Evolutionary conservation across 1,139 yeast genomes (phyloP), one percentile per base, ranked within the genome.

Genomic region (Yamadazyma songkhlaensis): DNA sequence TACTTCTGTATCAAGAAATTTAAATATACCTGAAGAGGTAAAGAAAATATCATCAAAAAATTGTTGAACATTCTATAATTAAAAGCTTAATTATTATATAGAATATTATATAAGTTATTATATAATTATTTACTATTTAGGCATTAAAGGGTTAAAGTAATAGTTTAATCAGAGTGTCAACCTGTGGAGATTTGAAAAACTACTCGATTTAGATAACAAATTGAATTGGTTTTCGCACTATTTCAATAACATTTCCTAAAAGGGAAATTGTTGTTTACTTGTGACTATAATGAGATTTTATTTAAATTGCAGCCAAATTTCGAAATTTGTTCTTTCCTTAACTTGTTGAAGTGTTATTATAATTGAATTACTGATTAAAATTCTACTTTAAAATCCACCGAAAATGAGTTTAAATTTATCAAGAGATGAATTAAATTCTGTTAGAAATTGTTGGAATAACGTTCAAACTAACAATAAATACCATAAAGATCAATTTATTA

Each of bases 391-490:
- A 13, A 13, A 14, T 15, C 9, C 8, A 10, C 3, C 6, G 10
- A 35, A 31, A 35, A 48, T 48, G 52, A 38, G 49, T 9, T 43
- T 48, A 30, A 31, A 39, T 29, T 47, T 48, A 45, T 27, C 44
- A 3, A 29, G 21, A 13, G 42, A 38, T 4, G 49, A 48, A 25
- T 40, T 48, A 33, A 43, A 40, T 28, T 43, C 43, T 37, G 49
- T 64, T 35, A 57, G 59, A 48, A 48, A 51, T 30, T 61, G 68
- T 22, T 67, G 73, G 73, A 50, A 54, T 12, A 54, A 50, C 31
- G 53, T 62, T 11, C 59, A 59, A 44, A 47, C 53, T 20, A 55
- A 59, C 38, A 55, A 56, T 40, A 55, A 52, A 40, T 61, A 61
- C 42, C 64, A 57, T 40, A 54, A 55, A 34, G 60, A 60, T 39